Conservation (phyloP, 139 green algal species). For the Volvox africanus region DNA sequence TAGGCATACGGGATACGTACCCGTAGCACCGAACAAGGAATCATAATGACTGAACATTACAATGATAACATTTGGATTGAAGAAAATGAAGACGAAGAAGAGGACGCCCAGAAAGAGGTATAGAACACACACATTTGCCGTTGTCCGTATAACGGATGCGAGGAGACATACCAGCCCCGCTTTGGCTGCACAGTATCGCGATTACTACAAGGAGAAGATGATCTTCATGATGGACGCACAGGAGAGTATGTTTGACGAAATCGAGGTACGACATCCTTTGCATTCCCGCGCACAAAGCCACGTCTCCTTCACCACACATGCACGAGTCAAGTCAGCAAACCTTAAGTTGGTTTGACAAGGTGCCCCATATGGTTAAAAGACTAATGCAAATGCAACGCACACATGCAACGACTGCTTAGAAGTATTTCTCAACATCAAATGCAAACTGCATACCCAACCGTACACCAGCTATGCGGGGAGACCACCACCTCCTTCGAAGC, state of each 20-base stretch:
- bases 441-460: not conserved
- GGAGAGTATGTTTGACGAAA: constrained; percentile 20
- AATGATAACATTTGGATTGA: constrained; percentile 7
- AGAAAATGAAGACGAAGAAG: constrained; percentile 24
- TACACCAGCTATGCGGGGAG: not conserved
- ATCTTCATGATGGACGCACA: constrained; percentile 36
- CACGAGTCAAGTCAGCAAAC: not conserved
- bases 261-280: not conserved
- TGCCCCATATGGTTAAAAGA: too few species aligned
- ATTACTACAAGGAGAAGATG: constrained; percentile 4
- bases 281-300: too few species aligned
- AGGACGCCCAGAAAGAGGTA: constrained; percentile 8
- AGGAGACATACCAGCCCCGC: too few species aligned
- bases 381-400: too few species aligned
- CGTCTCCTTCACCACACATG: too few species aligned
- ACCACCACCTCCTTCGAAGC: constrained; percentile 26
- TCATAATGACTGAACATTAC: not conserved
- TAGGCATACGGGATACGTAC: not conserved
- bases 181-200: too few species aligned
- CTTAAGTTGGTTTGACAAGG: not conserved
- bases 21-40: not conserved
- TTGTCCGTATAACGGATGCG: too few species aligned
- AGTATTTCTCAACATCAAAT: not conserved
- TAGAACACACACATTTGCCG: too few species aligned
- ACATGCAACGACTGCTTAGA: too few species aligned